Evolutionary conservation across 177 flowering plant genomes (phyloP).

Genomic region (Tripterygium wilfordii): DNA sequence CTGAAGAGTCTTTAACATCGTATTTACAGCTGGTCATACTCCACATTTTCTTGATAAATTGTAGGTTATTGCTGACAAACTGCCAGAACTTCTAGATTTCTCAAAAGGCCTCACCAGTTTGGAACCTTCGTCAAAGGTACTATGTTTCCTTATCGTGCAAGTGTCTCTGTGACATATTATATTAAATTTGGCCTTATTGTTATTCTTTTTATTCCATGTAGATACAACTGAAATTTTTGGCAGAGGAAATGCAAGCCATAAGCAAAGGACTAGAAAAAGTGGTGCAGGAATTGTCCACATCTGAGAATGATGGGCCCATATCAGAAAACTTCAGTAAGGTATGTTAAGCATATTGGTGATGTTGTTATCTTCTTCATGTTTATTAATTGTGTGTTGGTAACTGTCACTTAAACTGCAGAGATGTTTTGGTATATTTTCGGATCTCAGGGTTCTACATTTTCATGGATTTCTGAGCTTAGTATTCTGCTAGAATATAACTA

Average conservation of each 20-base stretch:
- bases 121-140: slow-evolving; percentile 83
- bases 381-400: neutral
- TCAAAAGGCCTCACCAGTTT: slow-evolving; percentile 64
- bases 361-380: neutral
- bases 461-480: no score
- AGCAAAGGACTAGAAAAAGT: slow-evolving; percentile 95
- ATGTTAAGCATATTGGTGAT: neutral
- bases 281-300: slow-evolving; percentile 67
- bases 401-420: no score
- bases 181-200: neutral
- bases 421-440: no score
- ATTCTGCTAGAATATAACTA: no score
- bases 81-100: slow-evolving; percentile 83
- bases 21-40: neutral
- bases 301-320: slow-evolving; percentile 87
- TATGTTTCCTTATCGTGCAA: neutral
- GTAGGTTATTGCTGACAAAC: slow-evolving; percentile 79
- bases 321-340: slow-evolving; percentile 57
- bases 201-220: slow-evolving; percentile 17
- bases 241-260: slow-evolving; percentile 99
- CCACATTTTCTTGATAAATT: slow-evolving; percentile 16
- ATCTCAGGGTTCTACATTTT: no score
- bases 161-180: neutral
- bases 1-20: no score
- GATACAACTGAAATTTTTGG: slow-evolving; percentile 87